Percentiles rank a stretch among this genome's conserved stretches.
phyloP scores from a whole-genome alignment of 83 land plant genomes.

The Picea mariana region DNA sequence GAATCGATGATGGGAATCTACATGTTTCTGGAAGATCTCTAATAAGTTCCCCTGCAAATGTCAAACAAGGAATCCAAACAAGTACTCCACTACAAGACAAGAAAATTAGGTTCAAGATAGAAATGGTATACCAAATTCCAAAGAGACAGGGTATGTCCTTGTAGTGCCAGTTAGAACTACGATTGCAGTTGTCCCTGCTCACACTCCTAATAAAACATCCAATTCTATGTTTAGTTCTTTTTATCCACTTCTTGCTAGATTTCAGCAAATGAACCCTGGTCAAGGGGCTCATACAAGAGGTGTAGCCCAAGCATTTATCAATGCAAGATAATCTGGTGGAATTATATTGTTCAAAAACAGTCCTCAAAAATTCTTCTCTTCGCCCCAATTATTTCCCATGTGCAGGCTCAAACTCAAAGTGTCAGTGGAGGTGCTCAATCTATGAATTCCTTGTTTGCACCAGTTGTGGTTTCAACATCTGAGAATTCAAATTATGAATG shows the following conservation, averaged over 20 bases:
- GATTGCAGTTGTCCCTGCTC: slow-evolving; percentile 49
- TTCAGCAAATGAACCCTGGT: slow-evolving; percentile 24
- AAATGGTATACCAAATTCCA: slow-evolving; percentile 18
- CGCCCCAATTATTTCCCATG: slow-evolving; percentile 19
- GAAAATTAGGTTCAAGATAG: slow-evolving; percentile 15
- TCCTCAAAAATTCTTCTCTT: slow-evolving; percentile 5
- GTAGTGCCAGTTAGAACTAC: too few relatives aligned
- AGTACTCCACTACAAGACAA: slow-evolving; percentile 20
- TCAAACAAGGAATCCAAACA: slow-evolving; percentile 30
- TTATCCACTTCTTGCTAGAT: slow-evolving; percentile 35
- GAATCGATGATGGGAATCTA: too few relatives aligned
- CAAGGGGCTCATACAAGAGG: slow-evolving; percentile 14
- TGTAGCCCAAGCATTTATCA: slow-evolving; percentile 7
- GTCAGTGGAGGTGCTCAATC: background rate
- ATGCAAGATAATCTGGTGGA: slow-evolving; percentile 15
- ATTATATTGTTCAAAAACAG: slow-evolving; percentile 19
- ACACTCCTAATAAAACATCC: slow-evolving; percentile 4
- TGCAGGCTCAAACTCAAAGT: slow-evolving; percentile 4
- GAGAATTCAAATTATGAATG: background rate
- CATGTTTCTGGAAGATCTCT: slow-evolving; percentile 28
- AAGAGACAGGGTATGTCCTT: slow-evolving; percentile 19
- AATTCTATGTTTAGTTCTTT: slow-evolving; percentile 23
- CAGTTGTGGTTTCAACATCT: background rate
- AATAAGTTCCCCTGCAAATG: slow-evolving; percentile 30
- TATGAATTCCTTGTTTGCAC: background rate